These are phyloP conservation scores for Neodidymelliopsis sp. DNA, from an alignment of 2,329 filamentous ascomycete species.

Conservation along the genomic window DNA sequence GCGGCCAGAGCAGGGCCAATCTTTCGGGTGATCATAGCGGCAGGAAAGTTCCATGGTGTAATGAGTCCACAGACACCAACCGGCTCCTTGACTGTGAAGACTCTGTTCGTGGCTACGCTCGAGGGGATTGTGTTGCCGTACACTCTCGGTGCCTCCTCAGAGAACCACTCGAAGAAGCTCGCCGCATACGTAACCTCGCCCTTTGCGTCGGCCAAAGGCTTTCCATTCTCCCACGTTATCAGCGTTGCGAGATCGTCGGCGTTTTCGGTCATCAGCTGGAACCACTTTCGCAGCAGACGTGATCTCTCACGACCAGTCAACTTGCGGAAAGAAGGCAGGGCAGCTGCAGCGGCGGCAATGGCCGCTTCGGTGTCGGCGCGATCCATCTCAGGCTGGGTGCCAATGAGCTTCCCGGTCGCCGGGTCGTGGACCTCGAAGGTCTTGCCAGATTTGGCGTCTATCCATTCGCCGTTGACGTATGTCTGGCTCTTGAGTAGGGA, in stretches of 20 bases:
- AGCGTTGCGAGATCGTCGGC: conserved; percentile 80
- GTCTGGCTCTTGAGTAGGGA: conserved; percentile 80
- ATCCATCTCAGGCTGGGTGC: conserved; percentile 84
- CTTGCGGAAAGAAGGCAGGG: conserved; percentile 74
- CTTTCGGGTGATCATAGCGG: conserved; percentile 60
- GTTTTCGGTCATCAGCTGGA: conserved; percentile 80
- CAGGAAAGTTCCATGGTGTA: conserved; percentile 85
- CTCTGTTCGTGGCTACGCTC: conserved; percentile 73
- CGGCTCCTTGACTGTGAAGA: conserved; percentile 82
- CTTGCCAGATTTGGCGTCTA: conserved; percentile 82
- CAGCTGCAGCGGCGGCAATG: conserved; percentile 81
- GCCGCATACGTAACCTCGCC: conserved; percentile 51
- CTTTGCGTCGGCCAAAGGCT: conserved; percentile 68
- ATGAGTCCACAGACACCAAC: conserved; percentile 84
- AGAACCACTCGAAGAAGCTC: conserved; percentile 53
- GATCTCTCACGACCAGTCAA: conserved; percentile 78
- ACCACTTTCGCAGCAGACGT: conserved; percentile 79
- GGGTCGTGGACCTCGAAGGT: conserved; percentile 91
- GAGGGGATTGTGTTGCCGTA: conserved; percentile 76
- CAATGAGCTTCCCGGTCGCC: conserved; percentile 80
- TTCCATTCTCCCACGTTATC: conserved; percentile 91
- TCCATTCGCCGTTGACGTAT: conserved; percentile 94
- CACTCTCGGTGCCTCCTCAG: conserved; percentile 49
- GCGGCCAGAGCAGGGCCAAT: conserved; percentile 77
- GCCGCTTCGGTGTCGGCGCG: conserved; percentile 78